Evolutionary conservation across 768 basidiomycete genomes (phyloP), one percentile per base, ranked within the genome.

Genomic region (Tulasnella sp.): DNA sequence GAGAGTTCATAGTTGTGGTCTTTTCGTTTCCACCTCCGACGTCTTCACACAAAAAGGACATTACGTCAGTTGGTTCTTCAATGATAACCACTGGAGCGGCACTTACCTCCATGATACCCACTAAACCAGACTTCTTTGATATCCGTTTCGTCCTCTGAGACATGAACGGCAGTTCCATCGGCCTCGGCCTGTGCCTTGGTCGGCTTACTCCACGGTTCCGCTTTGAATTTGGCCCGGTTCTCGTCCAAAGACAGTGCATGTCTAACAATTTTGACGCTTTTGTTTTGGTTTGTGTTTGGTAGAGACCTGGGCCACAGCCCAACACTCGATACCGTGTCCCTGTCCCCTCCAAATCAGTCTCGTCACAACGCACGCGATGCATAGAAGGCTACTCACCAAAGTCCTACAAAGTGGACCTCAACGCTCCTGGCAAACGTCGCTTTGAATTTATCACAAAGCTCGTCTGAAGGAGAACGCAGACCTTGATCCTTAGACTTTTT

Each of bases 381-480:
- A 43, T n/a, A 6, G 41, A 6, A 6, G 41, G 27, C 27, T 43
- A 43, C 36, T 42, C 63, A 84, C 84, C 85, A 89, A 46, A 86
- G 80, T 0, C 87, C 87, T 48, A 90, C 67, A 53, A 89, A 89
- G 12, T 87, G 82, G 17, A 89, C 74, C n/a, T 73, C 69, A 6
- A 88, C 82, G n/a, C 39, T 27, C 32, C 72, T 75, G 49, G 79
- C 83, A 65, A 85, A 90, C 0, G 82, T 83, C 60, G 73, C 65
- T 69, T 88, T 89, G 69, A 85, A 90, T 6, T 81, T 81, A 0
- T 71, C 74, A 57, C 1, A 74, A 19, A 43, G 12, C 27, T n/a
- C 3, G 49, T 2, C 19, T 9, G 11, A 14, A 12, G 27, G 39
- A 57, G 21, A 12, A 15, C 21, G 2, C 7, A 23, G 59, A 54